Conservation (phyloP, 768 basidiomycete genomes). For the Leccinum disarticulatum region DNA sequence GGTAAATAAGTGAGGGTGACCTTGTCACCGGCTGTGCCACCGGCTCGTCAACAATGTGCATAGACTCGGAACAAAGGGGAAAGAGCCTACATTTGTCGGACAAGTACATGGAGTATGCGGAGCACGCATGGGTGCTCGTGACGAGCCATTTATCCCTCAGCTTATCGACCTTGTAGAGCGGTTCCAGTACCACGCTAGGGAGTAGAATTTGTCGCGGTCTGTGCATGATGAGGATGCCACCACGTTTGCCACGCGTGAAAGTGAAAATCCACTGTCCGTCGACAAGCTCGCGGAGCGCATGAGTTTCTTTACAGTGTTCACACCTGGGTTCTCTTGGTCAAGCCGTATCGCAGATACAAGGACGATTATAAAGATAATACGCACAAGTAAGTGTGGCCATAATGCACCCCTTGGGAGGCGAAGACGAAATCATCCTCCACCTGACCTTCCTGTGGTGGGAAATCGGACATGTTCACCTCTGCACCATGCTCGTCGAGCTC, state of each 20-base stretch:
- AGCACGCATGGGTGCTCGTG: constrained; percentile 30
- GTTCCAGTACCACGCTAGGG: constrained; percentile 22
- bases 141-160: constrained; percentile 33
- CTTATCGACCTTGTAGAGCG: constrained; percentile 24
- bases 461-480: constrained; percentile 15
- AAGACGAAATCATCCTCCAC: constrained; percentile 25
- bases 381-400: constrained; percentile 4
- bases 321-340: neutral
- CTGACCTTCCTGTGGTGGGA: constrained; percentile 17
- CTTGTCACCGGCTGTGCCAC: constrained; percentile 18
- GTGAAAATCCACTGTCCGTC: constrained; percentile 34
- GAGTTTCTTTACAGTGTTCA: neutral
- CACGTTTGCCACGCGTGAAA: constrained; percentile 21
- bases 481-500: constrained; percentile 14
- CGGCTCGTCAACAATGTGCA: neutral
- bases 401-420: constrained; percentile 15
- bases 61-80: too few relatives aligned
- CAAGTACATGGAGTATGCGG: constrained; percentile 35
- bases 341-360: neutral
- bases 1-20: constrained; percentile 23
- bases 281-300: constrained; percentile 20
- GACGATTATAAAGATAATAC: neutral
- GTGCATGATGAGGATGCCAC: constrained; percentile 35
- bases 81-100: constrained; percentile 23
- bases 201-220: constrained; percentile 23